Conservation (phyloP, 2,329 filamentous ascomycete species). For the Trichoderma citrinoviride region DNA sequence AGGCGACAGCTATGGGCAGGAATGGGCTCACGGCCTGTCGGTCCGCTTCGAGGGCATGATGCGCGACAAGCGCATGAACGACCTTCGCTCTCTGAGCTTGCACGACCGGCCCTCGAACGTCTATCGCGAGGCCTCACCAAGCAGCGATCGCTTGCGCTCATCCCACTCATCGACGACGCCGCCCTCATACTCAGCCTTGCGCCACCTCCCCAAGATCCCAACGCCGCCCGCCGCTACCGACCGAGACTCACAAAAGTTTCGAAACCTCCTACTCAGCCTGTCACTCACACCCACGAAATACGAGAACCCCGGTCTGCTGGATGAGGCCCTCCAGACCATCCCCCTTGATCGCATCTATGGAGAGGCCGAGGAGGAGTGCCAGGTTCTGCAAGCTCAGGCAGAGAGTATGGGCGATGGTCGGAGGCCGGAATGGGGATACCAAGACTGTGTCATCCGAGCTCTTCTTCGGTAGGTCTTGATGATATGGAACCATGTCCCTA, state of each 20-base stretch:
- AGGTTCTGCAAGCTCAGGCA: constrained; percentile 83
- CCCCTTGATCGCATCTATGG: constrained; percentile 88
- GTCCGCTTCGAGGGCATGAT: constrained; percentile 84
- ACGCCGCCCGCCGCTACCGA: constrained; percentile 67
- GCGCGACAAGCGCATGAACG: constrained; percentile 82
- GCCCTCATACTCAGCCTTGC: constrained; percentile 48
- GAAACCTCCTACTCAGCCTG: constrained; percentile 78
- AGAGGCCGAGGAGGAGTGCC: constrained; percentile 89
- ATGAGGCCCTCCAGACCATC: constrained; percentile 84
- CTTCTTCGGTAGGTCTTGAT: constrained; percentile 65
- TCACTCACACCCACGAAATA: constrained; percentile 89
- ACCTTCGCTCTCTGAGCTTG: constrained; percentile 58
- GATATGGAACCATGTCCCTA: constrained; percentile 22
- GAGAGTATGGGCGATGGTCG: constrained; percentile 78
- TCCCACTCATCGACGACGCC: constrained; percentile 45
- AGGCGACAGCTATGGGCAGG: constrained; percentile 57
- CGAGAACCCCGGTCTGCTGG: constrained; percentile 91
- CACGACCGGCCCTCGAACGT: constrained; percentile 51
- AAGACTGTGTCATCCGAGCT: constrained; percentile 91
- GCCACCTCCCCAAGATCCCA: constrained; percentile 59
- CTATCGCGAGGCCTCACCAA: constrained; percentile 41
- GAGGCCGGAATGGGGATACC: constrained; percentile 90
- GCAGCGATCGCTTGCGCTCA: constrained; percentile 46
- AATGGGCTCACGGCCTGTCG: constrained; percentile 75
- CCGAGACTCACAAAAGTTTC: constrained; percentile 67